Percentiles rank a stretch among this genome's conserved stretches.
Conservation (phyloP, 805 yeast species). For the Kurtzmaniella fragi region DNA sequence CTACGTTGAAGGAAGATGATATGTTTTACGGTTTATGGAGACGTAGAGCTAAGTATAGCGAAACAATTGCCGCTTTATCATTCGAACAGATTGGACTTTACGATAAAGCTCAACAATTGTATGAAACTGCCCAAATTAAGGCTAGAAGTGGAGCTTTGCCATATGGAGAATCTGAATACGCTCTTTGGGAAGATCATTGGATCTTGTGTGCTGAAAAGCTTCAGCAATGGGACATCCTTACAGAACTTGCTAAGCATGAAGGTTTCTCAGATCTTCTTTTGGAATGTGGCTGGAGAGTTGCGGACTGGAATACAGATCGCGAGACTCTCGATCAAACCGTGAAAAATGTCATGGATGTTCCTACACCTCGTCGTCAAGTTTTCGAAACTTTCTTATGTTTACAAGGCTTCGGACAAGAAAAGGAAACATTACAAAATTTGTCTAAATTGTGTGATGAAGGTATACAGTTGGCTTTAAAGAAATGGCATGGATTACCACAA, state of each 20-base stretch:
- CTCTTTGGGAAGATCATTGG: slow-evolving; percentile 99
- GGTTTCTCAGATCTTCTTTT: slow-evolving; percentile 90
- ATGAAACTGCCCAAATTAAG: slow-evolving; percentile 94
- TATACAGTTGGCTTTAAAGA: slow-evolving; percentile 82
- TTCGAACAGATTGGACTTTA: slow-evolving; percentile 94
- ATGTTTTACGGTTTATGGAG: slow-evolving; percentile 98
- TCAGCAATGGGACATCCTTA: slow-evolving; percentile 96
- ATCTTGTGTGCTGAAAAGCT: slow-evolving; percentile 92
- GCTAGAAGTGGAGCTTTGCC: slow-evolving; percentile 95
- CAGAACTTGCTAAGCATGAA: slow-evolving; percentile 96
- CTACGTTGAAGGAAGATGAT: slow-evolving; percentile 87
- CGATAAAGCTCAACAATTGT: slow-evolving; percentile 89
- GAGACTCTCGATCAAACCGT: slow-evolving; percentile 94
- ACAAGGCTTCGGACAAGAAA: slow-evolving; percentile 90
- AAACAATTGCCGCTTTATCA: slow-evolving; percentile 88
- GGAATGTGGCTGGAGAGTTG: slow-evolving; percentile 99
- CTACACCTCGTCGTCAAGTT: slow-evolving; percentile 94
- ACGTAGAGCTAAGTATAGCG: slow-evolving; percentile 88
- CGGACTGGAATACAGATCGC: slow-evolving; percentile 94
- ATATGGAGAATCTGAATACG: slow-evolving; percentile 90
- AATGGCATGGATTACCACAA: slow-evolving; percentile 90
- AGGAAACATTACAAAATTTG: slow-evolving; percentile 79
- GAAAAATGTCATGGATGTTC: slow-evolving; percentile 95
- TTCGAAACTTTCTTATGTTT: slow-evolving; percentile 91
- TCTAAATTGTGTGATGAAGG: slow-evolving; percentile 92